Evolutionary conservation across 75 land plant genomes (phyloP).

Genomic region (Picea glauca): DNA sequence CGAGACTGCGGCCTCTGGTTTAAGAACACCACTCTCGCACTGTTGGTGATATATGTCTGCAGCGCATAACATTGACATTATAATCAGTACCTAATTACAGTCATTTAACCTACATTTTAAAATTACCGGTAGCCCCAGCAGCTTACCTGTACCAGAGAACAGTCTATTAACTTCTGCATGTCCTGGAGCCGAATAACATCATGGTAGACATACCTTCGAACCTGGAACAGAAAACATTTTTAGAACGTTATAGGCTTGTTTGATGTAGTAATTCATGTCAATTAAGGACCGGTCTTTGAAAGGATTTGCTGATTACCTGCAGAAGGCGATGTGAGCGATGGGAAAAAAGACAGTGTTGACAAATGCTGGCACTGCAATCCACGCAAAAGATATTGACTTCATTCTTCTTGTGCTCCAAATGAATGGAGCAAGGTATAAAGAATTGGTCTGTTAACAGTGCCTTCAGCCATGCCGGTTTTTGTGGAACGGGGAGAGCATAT

Average conservation of each 20-base stretch:
- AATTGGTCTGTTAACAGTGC: conserved; percentile 52
- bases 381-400: conserved; percentile 74
- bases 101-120: not conserved
- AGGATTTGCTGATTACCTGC: conserved; percentile 27
- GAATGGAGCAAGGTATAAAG: conserved; percentile 50
- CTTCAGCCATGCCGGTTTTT: conserved; percentile 46
- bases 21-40: conserved; percentile 71
- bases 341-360: conserved; percentile 47
- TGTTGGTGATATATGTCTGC: conserved; percentile 66
- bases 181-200: conserved; percentile 90
- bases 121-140: not conserved
- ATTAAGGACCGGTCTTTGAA: not conserved
- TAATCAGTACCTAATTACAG: not conserved
- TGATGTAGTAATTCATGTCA: no score
- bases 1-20: conserved; percentile 60
- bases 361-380: conserved; percentile 62
- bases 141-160: conserved; percentile 79
- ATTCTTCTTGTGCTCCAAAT: conserved; percentile 55
- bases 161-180: conserved; percentile 85
- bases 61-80: not conserved
- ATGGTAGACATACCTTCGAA: conserved; percentile 91
- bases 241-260: not conserved
- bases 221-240: conserved; percentile 21
- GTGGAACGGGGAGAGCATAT: conserved; percentile 3
- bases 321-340: conserved; percentile 59